Conservation (phyloP, 495 filamentous ascomycete species). For the Neurospora sp. region DNA sequence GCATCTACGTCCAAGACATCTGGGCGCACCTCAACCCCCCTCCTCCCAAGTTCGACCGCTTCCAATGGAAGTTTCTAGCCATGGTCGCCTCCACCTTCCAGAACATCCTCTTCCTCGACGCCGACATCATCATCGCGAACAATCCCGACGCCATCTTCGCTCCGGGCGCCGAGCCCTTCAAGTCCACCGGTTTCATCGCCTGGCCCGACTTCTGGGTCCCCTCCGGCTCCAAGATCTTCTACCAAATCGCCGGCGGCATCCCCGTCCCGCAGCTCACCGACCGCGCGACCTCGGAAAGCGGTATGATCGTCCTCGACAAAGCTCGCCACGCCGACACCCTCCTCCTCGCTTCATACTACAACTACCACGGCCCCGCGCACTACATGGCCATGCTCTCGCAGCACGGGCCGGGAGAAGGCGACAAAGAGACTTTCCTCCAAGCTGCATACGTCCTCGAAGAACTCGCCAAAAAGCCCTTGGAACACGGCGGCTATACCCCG, state of each 20-base stretch:
- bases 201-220: conserved; percentile 57
- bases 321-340: conserved; percentile 40
- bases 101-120: conserved; percentile 53
- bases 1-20: conserved; percentile 23
- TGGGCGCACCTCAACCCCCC: neutral
- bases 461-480: conserved; percentile 7
- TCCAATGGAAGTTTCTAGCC: conserved; percentile 52
- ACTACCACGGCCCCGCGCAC: conserved; percentile 47
- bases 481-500: neutral
- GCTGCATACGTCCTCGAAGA: conserved; percentile 41
- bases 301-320: conserved; percentile 48
- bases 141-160: conserved; percentile 42
- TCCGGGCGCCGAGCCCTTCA: conserved; percentile 36
- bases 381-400: conserved; percentile 51
- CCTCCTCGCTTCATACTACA: conserved; percentile 53
- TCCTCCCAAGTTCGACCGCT: conserved; percentile 22
- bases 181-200: conserved; percentile 41
- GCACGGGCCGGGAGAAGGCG: conserved; percentile 47
- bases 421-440: conserved; percentile 55
- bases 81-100: conserved; percentile 52
- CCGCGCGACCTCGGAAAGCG: conserved; percentile 40
- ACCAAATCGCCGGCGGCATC: conserved; percentile 36
- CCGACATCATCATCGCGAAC: conserved; percentile 45
- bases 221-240: conserved; percentile 44
- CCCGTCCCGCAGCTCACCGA: conserved; percentile 28